Evolutionary conservation across 176 grass and related monocot species (phyloP).

Genomic region (Chloris gayana): DNA sequence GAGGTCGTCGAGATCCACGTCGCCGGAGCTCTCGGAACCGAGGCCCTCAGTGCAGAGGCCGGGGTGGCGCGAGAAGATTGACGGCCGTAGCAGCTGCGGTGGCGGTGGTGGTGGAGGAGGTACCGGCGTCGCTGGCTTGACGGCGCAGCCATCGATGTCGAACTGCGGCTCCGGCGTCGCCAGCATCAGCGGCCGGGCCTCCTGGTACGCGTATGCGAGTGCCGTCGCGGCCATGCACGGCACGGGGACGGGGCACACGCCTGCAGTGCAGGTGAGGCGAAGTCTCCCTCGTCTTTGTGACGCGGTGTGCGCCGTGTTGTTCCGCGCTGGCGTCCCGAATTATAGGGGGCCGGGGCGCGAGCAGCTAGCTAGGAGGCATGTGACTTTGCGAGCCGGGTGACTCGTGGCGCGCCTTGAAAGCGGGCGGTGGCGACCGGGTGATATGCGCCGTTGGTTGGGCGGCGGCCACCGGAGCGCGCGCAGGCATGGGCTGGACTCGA

Average conservation of each 20-base stretch:
- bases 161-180: neutral
- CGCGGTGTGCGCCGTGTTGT: neutral
- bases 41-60: slow-evolving; percentile 77
- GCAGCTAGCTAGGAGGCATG: neutral
- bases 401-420: neutral
- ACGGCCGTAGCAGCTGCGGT: neutral
- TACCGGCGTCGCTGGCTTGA: neutral
- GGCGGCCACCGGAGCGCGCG: neutral
- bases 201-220: slow-evolving; percentile 20
- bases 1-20: slow-evolving; percentile 35
- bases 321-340: neutral
- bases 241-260: too few relatives aligned
- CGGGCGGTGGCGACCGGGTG: slow-evolving; percentile 17
- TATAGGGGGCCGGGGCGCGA: neutral
- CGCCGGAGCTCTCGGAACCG: slow-evolving; percentile 76
- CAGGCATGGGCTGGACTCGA: slow-evolving; percentile 9
- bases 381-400: slow-evolving; percentile 15
- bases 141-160: neutral
- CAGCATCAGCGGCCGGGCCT: neutral
- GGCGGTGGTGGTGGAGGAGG: neutral
- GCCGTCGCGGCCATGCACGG: slow-evolving; percentile 46
- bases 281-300: slow-evolving; percentile 14
- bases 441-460: neutral
- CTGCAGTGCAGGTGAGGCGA: too few relatives aligned
- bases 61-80: neutral